Conservation (phyloP, 352 stramenopile species). For the Phytophthora sp. region DNA sequence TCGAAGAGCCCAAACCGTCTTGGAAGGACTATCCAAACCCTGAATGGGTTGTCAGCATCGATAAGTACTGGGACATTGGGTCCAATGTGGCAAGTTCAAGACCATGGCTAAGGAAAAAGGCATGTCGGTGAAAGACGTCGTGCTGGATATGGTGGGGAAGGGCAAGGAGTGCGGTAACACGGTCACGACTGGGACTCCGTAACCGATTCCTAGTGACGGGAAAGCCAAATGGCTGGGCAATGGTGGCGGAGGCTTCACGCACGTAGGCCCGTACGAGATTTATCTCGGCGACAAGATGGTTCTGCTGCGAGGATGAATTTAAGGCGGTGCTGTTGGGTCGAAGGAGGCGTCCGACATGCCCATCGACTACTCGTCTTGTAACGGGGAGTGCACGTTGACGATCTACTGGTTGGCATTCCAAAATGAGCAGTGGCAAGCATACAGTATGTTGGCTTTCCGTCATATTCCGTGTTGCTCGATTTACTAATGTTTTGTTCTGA, state of each 20-base stretch:
- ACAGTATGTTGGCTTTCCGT: slow-evolving; percentile 33
- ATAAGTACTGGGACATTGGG: neutral
- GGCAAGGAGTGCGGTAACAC: slow-evolving; percentile 35
- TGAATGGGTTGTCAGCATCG: neutral
- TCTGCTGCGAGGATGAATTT: slow-evolving; percentile 43
- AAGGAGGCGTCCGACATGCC: slow-evolving; percentile 28
- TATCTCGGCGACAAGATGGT: slow-evolving; percentile 49
- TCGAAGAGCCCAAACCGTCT: neutral
- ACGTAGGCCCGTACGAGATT: slow-evolving; percentile 46
- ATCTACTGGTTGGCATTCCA: slow-evolving; percentile 60
- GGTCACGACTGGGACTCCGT: slow-evolving; percentile 6
- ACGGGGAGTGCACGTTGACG: slow-evolving; percentile 39
- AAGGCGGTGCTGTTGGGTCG: slow-evolving; percentile 19
- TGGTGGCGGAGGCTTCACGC: slow-evolving; percentile 32
- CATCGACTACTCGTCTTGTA: slow-evolving; percentile 49
- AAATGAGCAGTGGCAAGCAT: slow-evolving; percentile 40
- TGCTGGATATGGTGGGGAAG: slow-evolving; percentile 25
- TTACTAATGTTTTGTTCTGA: neutral
- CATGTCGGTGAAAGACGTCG: slow-evolving; percentile 32
- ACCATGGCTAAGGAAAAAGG: slow-evolving; percentile 22
- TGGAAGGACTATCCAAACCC: neutral
- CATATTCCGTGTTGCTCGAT: neutral
- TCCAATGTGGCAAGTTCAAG: slow-evolving; percentile 24
- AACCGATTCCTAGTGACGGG: slow-evolving; percentile 35
- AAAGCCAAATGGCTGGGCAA: slow-evolving; percentile 33